phyloP scores from a whole-genome alignment of 768 basidiomycete genomes.

The Suillus plorans region DNA sequence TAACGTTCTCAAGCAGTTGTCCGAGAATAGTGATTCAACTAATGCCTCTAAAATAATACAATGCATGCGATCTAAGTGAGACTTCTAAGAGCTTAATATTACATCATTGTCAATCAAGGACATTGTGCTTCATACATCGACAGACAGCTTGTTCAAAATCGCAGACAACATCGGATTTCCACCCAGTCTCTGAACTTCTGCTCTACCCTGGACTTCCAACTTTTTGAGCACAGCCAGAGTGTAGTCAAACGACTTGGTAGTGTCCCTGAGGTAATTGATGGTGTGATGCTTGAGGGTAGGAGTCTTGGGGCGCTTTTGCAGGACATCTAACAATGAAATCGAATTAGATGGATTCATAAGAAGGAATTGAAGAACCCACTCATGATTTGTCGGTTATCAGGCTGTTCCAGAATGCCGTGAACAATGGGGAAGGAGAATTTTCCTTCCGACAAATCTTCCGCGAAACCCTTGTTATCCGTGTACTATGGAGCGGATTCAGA shows the following conservation, averaged over 20 bases:
- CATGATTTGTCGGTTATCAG: slow-evolving; percentile 74
- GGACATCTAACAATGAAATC: slow-evolving; percentile 58
- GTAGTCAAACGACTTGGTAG: slow-evolving; percentile 87
- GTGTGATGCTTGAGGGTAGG: slow-evolving; percentile 79
- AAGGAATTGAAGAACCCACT: slow-evolving; percentile 52
- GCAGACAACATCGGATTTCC: slow-evolving; percentile 67
- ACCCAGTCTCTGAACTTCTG: slow-evolving; percentile 71
- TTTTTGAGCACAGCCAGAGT: slow-evolving; percentile 66
- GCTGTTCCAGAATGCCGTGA: slow-evolving; percentile 81
- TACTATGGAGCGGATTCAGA: slow-evolving; percentile 53
- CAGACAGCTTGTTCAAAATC: slow-evolving; percentile 54
- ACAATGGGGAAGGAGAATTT: slow-evolving; percentile 98
- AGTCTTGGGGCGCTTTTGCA: slow-evolving; percentile 84
- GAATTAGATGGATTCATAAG: background rate
- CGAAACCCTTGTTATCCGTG: slow-evolving; percentile 79
- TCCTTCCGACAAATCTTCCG: slow-evolving; percentile 93
- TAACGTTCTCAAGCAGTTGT: background rate
- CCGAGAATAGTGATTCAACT: background rate
- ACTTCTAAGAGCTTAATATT: background rate
- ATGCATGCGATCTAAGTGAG: background rate
- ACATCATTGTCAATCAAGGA: background rate
- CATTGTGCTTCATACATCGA: slow-evolving; percentile 16
- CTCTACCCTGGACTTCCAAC: slow-evolving; percentile 65
- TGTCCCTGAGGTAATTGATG: slow-evolving; percentile 72
- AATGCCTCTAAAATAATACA: background rate